These are phyloP conservation scores for Umbelopsis sp. DNA, from an alignment of 192 early-diverging fungal species.

Conservation along the genomic window DNA sequence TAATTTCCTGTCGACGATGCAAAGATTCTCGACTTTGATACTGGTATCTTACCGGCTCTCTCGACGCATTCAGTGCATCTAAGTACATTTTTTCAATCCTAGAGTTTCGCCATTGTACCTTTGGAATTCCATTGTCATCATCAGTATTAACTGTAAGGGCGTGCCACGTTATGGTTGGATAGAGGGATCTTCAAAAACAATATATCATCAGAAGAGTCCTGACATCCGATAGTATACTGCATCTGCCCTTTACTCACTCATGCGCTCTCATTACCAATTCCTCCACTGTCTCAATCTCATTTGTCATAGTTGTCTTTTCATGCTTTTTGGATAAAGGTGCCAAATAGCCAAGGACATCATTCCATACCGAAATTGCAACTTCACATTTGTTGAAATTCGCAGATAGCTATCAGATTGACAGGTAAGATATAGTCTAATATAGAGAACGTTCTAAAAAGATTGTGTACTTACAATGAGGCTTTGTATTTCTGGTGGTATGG, in stretches of 20 bases:
- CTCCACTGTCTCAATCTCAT: neutral
- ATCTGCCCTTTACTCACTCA: neutral
- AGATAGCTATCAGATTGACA: neutral
- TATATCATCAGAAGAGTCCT: neutral
- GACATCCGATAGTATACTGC: too few species aligned
- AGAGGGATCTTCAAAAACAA: neutral
- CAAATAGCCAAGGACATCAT: neutral
- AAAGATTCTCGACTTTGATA: neutral
- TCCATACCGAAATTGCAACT: neutral
- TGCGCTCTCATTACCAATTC: neutral
- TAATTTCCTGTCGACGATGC: neutral
- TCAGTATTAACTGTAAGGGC: neutral
- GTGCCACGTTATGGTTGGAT: constrained; percentile 6
- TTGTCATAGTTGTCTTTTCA: neutral
- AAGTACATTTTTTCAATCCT: constrained; percentile 8
- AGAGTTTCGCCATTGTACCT: constrained; percentile 14
- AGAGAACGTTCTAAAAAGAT: too few species aligned
- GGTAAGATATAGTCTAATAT: too few species aligned
- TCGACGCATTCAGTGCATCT: neutral
- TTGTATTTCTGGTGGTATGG: too few species aligned
- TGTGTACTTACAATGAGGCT: too few species aligned
- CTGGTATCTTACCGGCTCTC: neutral
- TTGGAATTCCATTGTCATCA: constrained; percentile 5
- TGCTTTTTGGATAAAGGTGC: neutral
- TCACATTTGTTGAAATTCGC: neutral